A percentile compares a stretch with the other conserved stretches of the same genome.
Conservation (phyloP, 148 eudicot species). For the Vaccinium myrtillus region DNA sequence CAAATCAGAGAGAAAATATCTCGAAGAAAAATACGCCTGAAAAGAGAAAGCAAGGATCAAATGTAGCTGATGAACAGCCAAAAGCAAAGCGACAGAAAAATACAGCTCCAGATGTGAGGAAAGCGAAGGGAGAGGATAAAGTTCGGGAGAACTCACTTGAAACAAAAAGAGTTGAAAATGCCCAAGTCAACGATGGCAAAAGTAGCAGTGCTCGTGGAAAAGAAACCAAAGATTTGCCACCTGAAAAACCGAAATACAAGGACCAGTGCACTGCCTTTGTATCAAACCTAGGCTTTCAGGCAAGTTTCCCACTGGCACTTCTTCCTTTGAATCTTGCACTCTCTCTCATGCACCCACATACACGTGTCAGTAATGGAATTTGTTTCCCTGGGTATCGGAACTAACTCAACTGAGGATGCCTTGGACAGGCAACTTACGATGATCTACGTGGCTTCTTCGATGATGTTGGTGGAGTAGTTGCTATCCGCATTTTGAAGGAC, state of each 20-base stretch:
- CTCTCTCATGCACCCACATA: neutral
- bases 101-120: slow-evolving; percentile 22
- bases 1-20: slow-evolving; percentile 47
- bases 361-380: neutral
- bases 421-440: slow-evolving; percentile 62
- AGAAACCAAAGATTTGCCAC: slow-evolving; percentile 29
- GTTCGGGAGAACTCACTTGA: slow-evolving; percentile 28
- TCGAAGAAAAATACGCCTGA: slow-evolving; percentile 51
- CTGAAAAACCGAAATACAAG: slow-evolving; percentile 45
- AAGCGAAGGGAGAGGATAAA: slow-evolving; percentile 29
- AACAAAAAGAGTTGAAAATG: slow-evolving; percentile 30
- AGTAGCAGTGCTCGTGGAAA: slow-evolving; percentile 30
- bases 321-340: neutral
- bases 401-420: slow-evolving; percentile 15
- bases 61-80: slow-evolving; percentile 54
- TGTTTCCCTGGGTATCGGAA: slow-evolving; percentile 1
- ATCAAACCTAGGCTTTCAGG: slow-evolving; percentile 72
- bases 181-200: slow-evolving; percentile 28
- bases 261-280: slow-evolving; percentile 92
- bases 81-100: slow-evolving; percentile 68
- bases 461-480: slow-evolving; percentile 82
- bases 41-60: slow-evolving; percentile 63
- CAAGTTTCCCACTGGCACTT: slow-evolving; percentile 24
- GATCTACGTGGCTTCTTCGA: slow-evolving; percentile 69
- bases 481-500: slow-evolving; percentile 71